Percentiles rank a stretch among this genome's conserved stretches.
Conservation (phyloP, 345 rosid genomes). For the Erucastrum elatum region DNA sequence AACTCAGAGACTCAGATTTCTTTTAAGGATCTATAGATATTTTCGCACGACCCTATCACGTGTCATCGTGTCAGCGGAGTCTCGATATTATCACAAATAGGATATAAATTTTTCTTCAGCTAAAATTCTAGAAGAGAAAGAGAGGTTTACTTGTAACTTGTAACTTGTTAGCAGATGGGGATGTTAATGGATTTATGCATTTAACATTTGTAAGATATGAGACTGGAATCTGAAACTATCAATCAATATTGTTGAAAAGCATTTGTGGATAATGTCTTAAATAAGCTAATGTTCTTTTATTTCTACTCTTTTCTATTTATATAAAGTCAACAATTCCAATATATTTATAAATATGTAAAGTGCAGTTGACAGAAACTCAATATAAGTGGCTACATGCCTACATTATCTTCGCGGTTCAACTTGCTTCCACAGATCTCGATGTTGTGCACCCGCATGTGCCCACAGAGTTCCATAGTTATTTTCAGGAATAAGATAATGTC, state of each 20-base stretch:
- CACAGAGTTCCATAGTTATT: not conserved
- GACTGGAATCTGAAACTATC: not conserved
- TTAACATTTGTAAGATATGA: not conserved
- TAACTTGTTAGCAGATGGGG: not conserved
- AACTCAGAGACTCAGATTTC: not conserved
- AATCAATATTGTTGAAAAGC: not conserved
- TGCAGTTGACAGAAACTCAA: not conserved
- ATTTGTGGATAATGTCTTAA: not conserved
- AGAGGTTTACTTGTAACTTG: not conserved
- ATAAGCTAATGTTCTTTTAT: not conserved
- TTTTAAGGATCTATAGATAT: conserved; percentile 16
- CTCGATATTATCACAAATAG: conserved; percentile 1
- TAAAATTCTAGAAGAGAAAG: not conserved
- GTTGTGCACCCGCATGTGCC: conserved; percentile 21
- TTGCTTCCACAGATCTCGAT: conserved; percentile 15
- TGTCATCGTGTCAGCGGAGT: conserved; percentile 28
- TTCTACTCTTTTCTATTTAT: not conserved
- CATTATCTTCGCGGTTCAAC: conserved; percentile 14
- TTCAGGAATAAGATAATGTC: not conserved
- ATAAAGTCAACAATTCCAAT: not conserved
- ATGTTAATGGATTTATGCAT: not conserved
- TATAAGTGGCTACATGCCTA: conserved; percentile 24
- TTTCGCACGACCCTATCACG: not conserved
- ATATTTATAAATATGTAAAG: not conserved
- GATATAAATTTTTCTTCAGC: not conserved